Evolutionary conservation across 768 basidiomycete species (phyloP), one percentile per base, ranked within the genome.

Genomic region (Butyriboletus loyo): DNA sequence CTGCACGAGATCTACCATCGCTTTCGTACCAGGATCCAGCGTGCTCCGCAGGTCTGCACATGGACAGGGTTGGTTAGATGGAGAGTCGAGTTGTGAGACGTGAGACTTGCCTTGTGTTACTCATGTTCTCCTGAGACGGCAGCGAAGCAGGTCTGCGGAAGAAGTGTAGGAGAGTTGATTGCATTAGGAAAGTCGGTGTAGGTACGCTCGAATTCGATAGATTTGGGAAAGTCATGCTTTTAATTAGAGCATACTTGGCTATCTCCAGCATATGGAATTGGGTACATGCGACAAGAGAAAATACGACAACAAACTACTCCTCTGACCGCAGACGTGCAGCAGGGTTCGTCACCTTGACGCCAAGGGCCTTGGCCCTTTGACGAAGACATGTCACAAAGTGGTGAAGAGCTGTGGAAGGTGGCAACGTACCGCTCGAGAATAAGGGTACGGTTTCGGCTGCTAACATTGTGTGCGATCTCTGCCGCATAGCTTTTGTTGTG

Each of bases 401-500:
- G 10, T 30, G 30, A 39, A 22, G 35, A 14, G 21, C n/a, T 22
- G 10, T 43, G 19, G 19, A 35, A 8, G 8, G 4, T 22, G 71
- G 76, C 38, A 36, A 54, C 63, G 2, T 57, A 90, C 87, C 94
- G 82, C 75, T 95, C 92, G 46, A 98, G 76, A 63, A 99, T 94
- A 52, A 81, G 75, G 49, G 86, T 85, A 62, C 97, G 90, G 82
- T 98, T 98, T 71, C 92, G 87, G 79, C 89, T 90, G 77, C 87
- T 91, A 59, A 99, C 94, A 62, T 84, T 86, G 81, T 97, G 95
- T 47, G 97, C 97, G 64, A 99, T 93, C 72, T 96, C 92, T 49
- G 94, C 97, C 44, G 94, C 87, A 70, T 88, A 98, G 66, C 77
- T 87, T 79, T 92, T 92, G 84, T 92, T 95, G 84, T 98, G 95